Percentiles rank a stretch among this genome's conserved stretches.
These are phyloP conservation scores for Metrosideros polymorpha DNA, from an alignment of 441 rosid genomes.

Conservation along the genomic window DNA sequence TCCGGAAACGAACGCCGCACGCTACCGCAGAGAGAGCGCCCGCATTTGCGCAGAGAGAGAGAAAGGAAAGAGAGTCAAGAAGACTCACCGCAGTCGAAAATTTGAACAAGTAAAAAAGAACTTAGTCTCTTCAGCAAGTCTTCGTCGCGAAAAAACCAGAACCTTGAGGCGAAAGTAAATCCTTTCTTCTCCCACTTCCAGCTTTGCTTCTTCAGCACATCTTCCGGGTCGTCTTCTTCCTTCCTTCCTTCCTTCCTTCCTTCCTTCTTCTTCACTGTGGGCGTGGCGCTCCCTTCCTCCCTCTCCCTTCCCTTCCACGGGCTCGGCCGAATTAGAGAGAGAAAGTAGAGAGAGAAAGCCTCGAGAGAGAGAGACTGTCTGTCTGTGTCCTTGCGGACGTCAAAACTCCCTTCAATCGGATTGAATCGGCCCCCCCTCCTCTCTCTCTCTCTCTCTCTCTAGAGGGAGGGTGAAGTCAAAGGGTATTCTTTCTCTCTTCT, in stretches of 20 bases:
- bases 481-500: background rate
- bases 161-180: background rate
- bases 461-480: background rate
- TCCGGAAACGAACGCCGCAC: constrained; percentile 2
- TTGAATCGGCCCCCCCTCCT: constrained; percentile 39
- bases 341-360: constrained; percentile 24
- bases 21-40: background rate
- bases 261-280: constrained; percentile 4
- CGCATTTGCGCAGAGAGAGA: constrained; percentile 2
- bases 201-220: background rate
- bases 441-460: background rate
- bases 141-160: background rate
- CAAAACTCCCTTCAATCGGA: constrained; percentile 70
- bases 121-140: background rate
- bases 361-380: background rate
- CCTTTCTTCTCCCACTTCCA: background rate
- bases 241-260: too few relatives aligned
- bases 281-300: constrained; percentile 30
- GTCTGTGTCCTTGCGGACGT: constrained; percentile 87
- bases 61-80: background rate
- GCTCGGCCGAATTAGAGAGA: constrained; percentile 24
- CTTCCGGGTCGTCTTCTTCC: background rate
- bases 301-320: constrained; percentile 25
- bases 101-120: background rate
- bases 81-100: background rate